phyloP scores from a whole-genome alignment of 495 filamentous ascomycete species.

The Pseudevernia furfuracea region DNA sequence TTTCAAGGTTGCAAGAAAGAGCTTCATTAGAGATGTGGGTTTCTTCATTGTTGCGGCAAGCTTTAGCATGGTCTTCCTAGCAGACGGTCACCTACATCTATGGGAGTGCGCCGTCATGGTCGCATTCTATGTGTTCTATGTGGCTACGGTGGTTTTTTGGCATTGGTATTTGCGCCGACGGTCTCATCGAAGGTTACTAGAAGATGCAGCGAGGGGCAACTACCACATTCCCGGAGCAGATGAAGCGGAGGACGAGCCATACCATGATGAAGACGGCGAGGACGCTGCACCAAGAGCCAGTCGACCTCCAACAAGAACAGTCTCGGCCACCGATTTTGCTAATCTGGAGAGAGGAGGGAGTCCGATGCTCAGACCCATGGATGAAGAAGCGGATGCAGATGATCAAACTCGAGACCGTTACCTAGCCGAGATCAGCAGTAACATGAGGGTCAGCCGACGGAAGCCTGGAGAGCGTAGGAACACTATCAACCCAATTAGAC shows the following conservation, averaged over 20 bases:
- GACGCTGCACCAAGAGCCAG: constrained; percentile 51
- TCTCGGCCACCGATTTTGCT: constrained; percentile 60
- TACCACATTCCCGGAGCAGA: constrained; percentile 63
- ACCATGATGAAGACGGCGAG: constrained; percentile 58
- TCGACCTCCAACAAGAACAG: constrained; percentile 43
- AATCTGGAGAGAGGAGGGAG: constrained; percentile 58
- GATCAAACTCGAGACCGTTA: constrained; percentile 64
- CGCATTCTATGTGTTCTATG: constrained; percentile 84
- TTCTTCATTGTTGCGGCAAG: constrained; percentile 85
- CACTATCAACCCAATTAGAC: constrained; percentile 75
- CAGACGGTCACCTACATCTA: constrained; percentile 72
- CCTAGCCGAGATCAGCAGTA: constrained; percentile 77
- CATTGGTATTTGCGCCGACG: constrained; percentile 71
- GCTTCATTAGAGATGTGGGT: constrained; percentile 84
- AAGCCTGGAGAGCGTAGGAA: constrained; percentile 55
- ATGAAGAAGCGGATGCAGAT: constrained; percentile 55
- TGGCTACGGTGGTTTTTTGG: constrained; percentile 80
- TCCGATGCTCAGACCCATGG: constrained; percentile 36
- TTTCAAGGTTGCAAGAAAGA: constrained; percentile 79
- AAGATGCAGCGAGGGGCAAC: constrained; percentile 64
- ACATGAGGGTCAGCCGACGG: constrained; percentile 81
- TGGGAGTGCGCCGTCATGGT: constrained; percentile 94
- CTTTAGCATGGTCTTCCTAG: constrained; percentile 82
- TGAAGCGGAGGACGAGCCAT: constrained; percentile 51
- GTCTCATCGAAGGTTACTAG: constrained; percentile 52